Evolutionary conservation across 495 filamentous ascomycete genomes (phyloP).

Genomic region (Peziza echinospora): DNA sequence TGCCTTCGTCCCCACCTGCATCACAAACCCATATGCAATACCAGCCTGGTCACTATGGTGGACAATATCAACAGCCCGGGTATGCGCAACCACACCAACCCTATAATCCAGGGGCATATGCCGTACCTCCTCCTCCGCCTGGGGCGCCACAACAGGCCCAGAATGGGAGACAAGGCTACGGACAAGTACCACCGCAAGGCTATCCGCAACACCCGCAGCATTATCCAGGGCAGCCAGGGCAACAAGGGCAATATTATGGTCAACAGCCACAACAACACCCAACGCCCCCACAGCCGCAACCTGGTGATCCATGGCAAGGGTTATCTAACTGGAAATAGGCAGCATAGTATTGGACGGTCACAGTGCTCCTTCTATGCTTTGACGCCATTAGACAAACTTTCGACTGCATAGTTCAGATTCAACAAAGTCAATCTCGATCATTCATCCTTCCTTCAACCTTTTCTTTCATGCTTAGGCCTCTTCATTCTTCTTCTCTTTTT

Average conservation of each 20-base stretch:
- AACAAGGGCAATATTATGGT: too few species aligned
- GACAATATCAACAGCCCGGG: background rate
- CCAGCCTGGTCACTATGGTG: background rate
- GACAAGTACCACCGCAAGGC: background rate
- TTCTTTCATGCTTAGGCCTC: too few species aligned
- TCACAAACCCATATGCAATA: background rate
- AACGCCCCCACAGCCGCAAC: background rate
- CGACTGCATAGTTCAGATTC: too few species aligned
- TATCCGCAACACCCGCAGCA: slow-evolving; percentile 1
- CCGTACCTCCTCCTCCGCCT: background rate
- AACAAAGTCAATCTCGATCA: too few species aligned
- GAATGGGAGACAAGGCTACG: slow-evolving; percentile 14
- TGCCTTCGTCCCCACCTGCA: background rate
- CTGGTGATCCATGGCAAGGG: background rate
- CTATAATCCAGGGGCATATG: background rate
- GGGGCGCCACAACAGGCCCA: background rate
- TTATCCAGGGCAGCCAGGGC: background rate
- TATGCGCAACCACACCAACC: background rate
- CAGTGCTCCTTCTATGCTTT: too few species aligned
- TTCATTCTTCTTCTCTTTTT: too few species aligned
- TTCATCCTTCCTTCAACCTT: too few species aligned
- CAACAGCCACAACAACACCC: background rate
- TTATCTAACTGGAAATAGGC: background rate
- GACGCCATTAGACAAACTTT: too few species aligned
- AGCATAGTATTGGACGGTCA: too few species aligned